A percentile compares a stretch with the other conserved stretches of the same genome.
Evolutionary conservation across 2,329 filamentous ascomycete genomes (phyloP).

Genomic region (Thyridium curvatum): DNA sequence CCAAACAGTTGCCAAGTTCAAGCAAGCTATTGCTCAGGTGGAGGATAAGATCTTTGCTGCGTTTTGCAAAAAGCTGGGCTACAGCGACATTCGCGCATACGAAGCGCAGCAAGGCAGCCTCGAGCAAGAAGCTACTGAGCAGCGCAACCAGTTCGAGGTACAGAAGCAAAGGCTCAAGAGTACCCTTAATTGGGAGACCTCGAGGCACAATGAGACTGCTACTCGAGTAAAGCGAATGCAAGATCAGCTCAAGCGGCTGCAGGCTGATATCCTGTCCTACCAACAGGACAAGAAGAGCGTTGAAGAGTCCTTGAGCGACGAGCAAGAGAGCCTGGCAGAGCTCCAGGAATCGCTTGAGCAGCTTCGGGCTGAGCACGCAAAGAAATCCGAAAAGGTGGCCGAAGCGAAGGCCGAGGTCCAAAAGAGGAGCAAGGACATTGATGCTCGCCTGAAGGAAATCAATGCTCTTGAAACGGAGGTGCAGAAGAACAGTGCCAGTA

Average conservation of each 20-base stretch:
- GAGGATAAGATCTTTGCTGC: slow-evolving; percentile 81
- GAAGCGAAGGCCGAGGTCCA: slow-evolving; percentile 75
- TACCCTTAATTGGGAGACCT: slow-evolving; percentile 50
- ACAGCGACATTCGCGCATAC: slow-evolving; percentile 84
- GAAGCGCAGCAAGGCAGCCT: slow-evolving; percentile 88
- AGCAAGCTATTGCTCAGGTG: slow-evolving; percentile 64
- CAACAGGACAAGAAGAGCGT: slow-evolving; percentile 68
- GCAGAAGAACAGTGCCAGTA: slow-evolving; percentile 75
- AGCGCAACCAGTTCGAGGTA: slow-evolving; percentile 78
- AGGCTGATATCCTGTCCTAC: slow-evolving; percentile 63
- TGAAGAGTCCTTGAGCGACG: slow-evolving; percentile 63
- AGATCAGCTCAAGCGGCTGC: slow-evolving; percentile 58
- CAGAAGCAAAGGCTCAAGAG: slow-evolving; percentile 72
- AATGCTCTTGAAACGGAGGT: slow-evolving; percentile 76
- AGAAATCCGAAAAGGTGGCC: slow-evolving; percentile 69
- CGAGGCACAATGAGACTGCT: slow-evolving; percentile 50
- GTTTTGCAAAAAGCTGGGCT: slow-evolving; percentile 85
- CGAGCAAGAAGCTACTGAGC: slow-evolving; percentile 83
- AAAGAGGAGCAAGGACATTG: slow-evolving; percentile 78
- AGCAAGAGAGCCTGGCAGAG: slow-evolving; percentile 71
- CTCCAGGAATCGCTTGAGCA: slow-evolving; percentile 67
- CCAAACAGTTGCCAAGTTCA: slow-evolving; percentile 44
- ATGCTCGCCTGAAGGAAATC: slow-evolving; percentile 65
- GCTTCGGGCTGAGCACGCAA: slow-evolving; percentile 59
- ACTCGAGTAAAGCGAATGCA: slow-evolving; percentile 65